Evolutionary conservation across 2,329 filamentous ascomycete genomes (phyloP).

Genomic region (Xylaria sp.): DNA sequence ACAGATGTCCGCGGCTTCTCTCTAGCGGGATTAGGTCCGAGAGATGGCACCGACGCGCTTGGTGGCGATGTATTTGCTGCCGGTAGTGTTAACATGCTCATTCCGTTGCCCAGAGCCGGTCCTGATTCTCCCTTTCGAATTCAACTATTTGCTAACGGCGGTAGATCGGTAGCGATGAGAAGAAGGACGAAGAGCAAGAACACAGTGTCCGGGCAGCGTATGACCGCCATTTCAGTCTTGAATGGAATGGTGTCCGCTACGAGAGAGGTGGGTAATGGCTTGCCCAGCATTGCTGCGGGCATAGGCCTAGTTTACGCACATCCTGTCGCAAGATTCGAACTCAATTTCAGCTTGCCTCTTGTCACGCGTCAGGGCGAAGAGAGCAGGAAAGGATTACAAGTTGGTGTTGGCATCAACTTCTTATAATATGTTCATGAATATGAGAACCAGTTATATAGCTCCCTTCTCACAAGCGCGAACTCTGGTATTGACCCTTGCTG

Average conservation of each 20-base stretch:
- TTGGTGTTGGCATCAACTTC: slow-evolving; percentile 97
- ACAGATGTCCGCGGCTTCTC: slow-evolving; percentile 96
- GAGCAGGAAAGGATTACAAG: slow-evolving; percentile 87
- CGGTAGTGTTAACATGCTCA: slow-evolving; percentile 83
- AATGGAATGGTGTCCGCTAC: slow-evolving; percentile 70
- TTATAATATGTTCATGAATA: slow-evolving; percentile 65
- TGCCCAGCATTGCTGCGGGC: slow-evolving; percentile 87
- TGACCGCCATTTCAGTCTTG: slow-evolving; percentile 59
- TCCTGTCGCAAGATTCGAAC: slow-evolving; percentile 89
- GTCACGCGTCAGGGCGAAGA: slow-evolving; percentile 85
- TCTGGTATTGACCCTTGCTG: slow-evolving; percentile 2
- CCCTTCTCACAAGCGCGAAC: not conserved
- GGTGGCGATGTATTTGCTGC: slow-evolving; percentile 94
- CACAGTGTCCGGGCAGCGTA: slow-evolving; percentile 44
- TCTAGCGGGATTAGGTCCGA: slow-evolving; percentile 86
- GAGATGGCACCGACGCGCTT: slow-evolving; percentile 84
- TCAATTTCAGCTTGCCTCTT: slow-evolving; percentile 93
- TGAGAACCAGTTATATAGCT: not conserved
- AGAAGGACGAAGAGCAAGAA: slow-evolving; percentile 62
- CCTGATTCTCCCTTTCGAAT: slow-evolving; percentile 85
- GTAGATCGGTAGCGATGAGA: slow-evolving; percentile 81
- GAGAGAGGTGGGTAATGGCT: slow-evolving; percentile 74
- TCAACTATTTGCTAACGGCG: slow-evolving; percentile 91
- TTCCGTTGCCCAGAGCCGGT: slow-evolving; percentile 85
- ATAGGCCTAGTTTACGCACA: slow-evolving; percentile 95